Evolutionary conservation across 2,329 filamentous ascomycete genomes (phyloP).

Genomic region (Ceratocystis colombiana): DNA sequence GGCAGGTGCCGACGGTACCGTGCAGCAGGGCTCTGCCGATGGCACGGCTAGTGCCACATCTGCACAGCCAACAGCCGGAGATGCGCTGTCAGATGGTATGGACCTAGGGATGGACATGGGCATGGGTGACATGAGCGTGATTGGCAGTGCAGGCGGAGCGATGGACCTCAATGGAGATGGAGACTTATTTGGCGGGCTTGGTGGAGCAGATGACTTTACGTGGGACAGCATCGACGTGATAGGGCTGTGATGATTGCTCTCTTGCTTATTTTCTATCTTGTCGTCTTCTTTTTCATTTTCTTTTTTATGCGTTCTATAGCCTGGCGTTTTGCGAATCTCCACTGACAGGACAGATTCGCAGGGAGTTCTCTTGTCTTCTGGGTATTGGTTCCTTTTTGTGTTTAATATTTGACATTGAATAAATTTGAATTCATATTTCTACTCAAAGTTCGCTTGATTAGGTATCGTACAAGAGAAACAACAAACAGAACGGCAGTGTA

Average conservation of each 20-base stretch:
- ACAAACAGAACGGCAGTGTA: neutral
- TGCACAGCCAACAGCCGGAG: conserved; percentile 32
- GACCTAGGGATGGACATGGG: conserved; percentile 20
- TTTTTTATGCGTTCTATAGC: conserved; percentile 8
- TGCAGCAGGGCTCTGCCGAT: conserved; percentile 27
- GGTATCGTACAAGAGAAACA: conserved; percentile 2
- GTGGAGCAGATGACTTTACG: conserved; percentile 22
- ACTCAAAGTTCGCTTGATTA: neutral
- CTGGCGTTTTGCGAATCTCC: conserved; percentile 2
- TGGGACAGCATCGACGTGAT: conserved; percentile 25
- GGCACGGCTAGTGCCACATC: conserved; percentile 36
- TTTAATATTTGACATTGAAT: neutral
- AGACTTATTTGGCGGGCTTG: conserved; percentile 23
- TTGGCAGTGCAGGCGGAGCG: neutral
- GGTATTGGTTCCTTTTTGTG: neutral
- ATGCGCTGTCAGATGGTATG: conserved; percentile 33
- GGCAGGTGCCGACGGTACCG: conserved; percentile 37
- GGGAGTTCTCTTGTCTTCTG: conserved; percentile 7
- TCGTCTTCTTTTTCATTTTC: neutral
- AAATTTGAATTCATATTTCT: neutral
- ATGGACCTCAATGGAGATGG: conserved; percentile 21
- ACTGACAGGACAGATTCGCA: neutral
- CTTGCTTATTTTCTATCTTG: neutral
- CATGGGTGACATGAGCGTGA: conserved; percentile 21
- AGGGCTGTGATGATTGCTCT: conserved; percentile 11